Evolutionary conservation across 2,329 filamentous ascomycete genomes (phyloP).

Genomic region (Sporothrix inflata): DNA sequence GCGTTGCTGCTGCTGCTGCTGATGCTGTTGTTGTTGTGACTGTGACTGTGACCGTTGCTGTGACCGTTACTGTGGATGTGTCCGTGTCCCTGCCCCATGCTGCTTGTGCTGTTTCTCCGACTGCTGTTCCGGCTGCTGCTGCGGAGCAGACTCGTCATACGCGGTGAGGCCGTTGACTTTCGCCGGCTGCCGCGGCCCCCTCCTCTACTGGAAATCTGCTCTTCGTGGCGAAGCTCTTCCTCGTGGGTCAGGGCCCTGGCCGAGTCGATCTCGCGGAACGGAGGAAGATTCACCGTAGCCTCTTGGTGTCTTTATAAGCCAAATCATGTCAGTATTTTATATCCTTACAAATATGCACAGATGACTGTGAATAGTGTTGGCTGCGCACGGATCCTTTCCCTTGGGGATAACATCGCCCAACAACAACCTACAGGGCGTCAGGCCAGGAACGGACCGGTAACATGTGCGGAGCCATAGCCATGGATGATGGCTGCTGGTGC

Average conservation of each 20-base stretch:
- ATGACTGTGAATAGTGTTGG: neutral
- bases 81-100: neutral
- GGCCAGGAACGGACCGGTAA: conserved; percentile 34
- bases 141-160: neutral
- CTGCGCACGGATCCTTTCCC: neutral
- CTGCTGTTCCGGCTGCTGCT: conserved; percentile 11
- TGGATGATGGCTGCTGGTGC: conserved; percentile 19
- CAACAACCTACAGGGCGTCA: conserved; percentile 33
- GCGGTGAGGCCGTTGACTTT: conserved; percentile 12
- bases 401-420: conserved; percentile 20
- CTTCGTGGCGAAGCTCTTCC: conserved; percentile 26
- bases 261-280: conserved; percentile 31
- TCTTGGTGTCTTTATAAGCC: conserved; percentile 2
- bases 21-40: neutral
- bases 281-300: conserved; percentile 29
- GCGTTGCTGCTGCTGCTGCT: conserved; percentile 21
- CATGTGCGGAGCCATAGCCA: conserved; percentile 27
- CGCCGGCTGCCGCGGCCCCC: neutral
- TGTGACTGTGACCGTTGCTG: neutral
- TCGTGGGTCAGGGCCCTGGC: conserved; percentile 28
- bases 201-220: conserved; percentile 15
- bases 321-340: neutral
- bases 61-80: neutral
- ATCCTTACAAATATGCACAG: neutral
- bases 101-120: conserved; percentile 9